Base-by-base conservation (phyloP, 805 yeast species). In the Candida morakotiae region DNA sequence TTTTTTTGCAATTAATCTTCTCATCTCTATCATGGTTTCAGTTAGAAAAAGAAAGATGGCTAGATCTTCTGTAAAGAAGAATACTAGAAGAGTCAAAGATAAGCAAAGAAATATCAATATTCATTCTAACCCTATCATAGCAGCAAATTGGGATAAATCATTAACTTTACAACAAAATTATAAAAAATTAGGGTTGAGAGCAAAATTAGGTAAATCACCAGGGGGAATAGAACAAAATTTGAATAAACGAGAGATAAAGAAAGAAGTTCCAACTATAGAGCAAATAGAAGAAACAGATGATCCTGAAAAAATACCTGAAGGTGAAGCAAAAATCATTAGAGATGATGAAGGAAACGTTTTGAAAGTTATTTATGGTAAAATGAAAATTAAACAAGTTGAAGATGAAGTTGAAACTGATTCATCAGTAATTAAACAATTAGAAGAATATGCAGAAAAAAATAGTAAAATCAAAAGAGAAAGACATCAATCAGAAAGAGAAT, bases 11-110 rank as follows among this genome's bases (percentile, higher is more conserved):
- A 15, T 13, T 8, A 9, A 7, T 18, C 16, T 20, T 22, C 28
- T 21, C 20, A 22, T 31, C 18, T 22, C 16, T 14, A 35, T 11
- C 32, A 79, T 80, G 86, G 73, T 73, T 26, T 73, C 84, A 30
- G 96, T 89, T 16, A 81, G 97, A 71, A 81, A 79, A 67, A 80
- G 94, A 73, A 85, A 83, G 77, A 81, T 81, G 78, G 78, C 79
- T 38, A 77, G 83, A 46, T 79, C 91, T 26, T 74, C 87, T 40
- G 74, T 79, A 44, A 67, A 70, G 48, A 87, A 84, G 62, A 77
- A 74, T 48, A 78, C 93, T 21, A 75, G 93, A 58, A 72, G 80
- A 46, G 58, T 56, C 34, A 87, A 87, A 56, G 89, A 84, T 52
- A 79, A 75, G 51, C 81, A 79, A 49, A 75, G 83, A 55, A 72